phyloP scores from a whole-genome alignment of 768 basidiomycete genomes.

The Trametes cingulata region DNA sequence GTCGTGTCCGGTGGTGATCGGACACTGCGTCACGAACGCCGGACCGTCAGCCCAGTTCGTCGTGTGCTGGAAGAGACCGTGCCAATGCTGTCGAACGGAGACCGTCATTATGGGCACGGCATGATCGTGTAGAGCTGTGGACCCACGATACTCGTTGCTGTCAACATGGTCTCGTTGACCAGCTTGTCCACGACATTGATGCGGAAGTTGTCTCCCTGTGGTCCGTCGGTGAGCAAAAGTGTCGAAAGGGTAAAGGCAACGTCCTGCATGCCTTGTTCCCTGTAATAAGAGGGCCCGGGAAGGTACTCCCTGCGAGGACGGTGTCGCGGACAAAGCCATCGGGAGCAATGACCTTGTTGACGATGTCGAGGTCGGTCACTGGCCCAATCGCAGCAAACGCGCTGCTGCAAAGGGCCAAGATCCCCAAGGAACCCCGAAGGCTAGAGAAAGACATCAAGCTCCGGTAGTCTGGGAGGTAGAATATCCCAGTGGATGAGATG shows the following conservation, averaged over 20 bases:
- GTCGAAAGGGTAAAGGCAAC: no score
- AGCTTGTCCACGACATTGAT: slow-evolving; percentile 41
- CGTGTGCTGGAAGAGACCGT: slow-evolving; percentile 48
- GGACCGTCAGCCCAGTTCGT: slow-evolving; percentile 49
- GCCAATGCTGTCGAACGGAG: no score
- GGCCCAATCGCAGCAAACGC: slow-evolving; percentile 12
- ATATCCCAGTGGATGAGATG: neutral
- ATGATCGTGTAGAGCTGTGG: no score
- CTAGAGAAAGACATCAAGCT: neutral
- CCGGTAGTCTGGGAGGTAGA: neutral
- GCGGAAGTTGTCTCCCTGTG: slow-evolving; percentile 35
- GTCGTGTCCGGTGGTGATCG: slow-evolving; percentile 38
- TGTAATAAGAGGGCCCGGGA: slow-evolving; percentile 20
- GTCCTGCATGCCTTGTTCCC: slow-evolving; percentile 13
- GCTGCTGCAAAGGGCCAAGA: neutral
- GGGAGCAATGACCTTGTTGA: slow-evolving; percentile 14
- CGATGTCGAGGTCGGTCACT: slow-evolving; percentile 10
- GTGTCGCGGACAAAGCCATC: slow-evolving; percentile 13
- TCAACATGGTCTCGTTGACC: slow-evolving; percentile 35
- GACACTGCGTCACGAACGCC: slow-evolving; percentile 46
- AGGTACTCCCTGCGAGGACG: slow-evolving; percentile 16
- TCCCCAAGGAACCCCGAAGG: neutral
- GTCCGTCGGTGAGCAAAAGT: neutral
- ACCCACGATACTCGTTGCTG: slow-evolving; percentile 39
- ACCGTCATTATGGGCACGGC: no score